These are phyloP conservation scores for Ascochyta koolunga DNA, from an alignment of 2,329 filamentous ascomycete species.

Conservation along the genomic window DNA sequence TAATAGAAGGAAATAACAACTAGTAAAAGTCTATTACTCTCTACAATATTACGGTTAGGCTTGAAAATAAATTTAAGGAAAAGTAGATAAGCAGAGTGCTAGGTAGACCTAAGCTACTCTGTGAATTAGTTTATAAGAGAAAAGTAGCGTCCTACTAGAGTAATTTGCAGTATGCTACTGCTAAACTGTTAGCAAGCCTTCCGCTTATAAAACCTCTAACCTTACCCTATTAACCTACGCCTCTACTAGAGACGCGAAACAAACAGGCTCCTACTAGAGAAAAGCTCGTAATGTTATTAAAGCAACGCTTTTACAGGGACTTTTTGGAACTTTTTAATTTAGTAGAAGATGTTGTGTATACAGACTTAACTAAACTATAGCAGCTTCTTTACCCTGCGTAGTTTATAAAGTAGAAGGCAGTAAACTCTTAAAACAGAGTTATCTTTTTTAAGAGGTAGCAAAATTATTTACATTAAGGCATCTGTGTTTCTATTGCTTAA, in stretches of 20 bases:
- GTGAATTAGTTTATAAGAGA: too few species aligned
- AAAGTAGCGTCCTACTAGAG: too few species aligned
- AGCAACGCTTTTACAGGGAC: constrained; percentile 6
- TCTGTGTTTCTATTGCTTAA: background rate
- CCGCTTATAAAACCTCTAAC: too few species aligned
- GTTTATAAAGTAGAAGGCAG: constrained; percentile 12
- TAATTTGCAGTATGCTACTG: too few species aligned
- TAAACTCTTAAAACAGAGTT: background rate
- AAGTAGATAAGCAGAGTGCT: too few species aligned
- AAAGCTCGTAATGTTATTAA: background rate
- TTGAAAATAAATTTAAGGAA: too few species aligned
- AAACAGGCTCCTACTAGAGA: constrained; percentile 2
- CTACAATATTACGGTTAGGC: constrained; percentile 15
- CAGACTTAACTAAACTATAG: constrained; percentile 14
- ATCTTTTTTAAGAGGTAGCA: background rate
- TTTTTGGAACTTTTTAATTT: constrained; percentile 13
- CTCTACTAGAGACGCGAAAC: too few species aligned
- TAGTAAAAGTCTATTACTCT: background rate
- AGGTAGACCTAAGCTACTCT: too few species aligned
- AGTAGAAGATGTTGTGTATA: background rate
- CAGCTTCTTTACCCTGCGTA: constrained; percentile 14
- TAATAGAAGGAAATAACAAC: too few species aligned
- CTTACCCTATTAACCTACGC: too few species aligned
- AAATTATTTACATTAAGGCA: background rate
- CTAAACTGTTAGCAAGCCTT: too few species aligned